phyloP scores from a whole-genome alignment of 371 early-diverging fungal genomes.

The Coemansia sp. region DNA sequence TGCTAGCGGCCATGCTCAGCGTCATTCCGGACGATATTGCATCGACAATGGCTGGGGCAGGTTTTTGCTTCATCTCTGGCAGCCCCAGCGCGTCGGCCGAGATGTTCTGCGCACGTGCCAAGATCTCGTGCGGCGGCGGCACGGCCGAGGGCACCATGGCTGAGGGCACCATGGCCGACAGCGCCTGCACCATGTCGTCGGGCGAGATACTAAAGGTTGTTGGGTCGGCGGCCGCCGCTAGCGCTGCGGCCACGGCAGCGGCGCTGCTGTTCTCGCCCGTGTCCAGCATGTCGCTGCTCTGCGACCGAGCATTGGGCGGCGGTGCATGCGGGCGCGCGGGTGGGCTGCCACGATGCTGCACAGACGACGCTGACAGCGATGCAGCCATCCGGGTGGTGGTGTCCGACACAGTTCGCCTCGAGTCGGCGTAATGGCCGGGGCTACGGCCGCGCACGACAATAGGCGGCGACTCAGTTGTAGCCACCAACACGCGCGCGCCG shows the following conservation, averaged over 20 bases:
- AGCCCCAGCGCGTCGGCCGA: not conserved
- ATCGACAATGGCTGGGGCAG: not conserved
- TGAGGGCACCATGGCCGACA: conserved; percentile 19
- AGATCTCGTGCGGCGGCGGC: conserved; percentile 15
- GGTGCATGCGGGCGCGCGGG: not conserved
- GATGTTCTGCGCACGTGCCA: conserved; percentile 12
- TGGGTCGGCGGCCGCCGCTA: conserved; percentile 15
- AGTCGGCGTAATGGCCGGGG: conserved; percentile 89
- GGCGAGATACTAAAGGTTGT: conserved; percentile 16
- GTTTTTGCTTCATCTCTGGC: not conserved
- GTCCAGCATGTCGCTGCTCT: not conserved
- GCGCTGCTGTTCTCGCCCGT: not conserved
- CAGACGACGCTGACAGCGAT: not conserved
- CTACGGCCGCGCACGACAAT: conserved; percentile 92
- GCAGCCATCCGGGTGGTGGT: not conserved
- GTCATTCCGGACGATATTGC: not conserved
- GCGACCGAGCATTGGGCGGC: not conserved
- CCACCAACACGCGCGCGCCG: conserved; percentile 60
- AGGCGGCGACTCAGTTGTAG: conserved; percentile 72
- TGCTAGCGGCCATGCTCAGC: not conserved
- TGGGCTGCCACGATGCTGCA: not conserved
- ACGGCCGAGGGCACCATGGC: not conserved
- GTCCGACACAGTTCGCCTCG: not conserved
- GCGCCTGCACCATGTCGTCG: conserved; percentile 20
- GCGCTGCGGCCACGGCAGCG: conserved; percentile 1